Percentiles rank a stretch among this genome's conserved stretches.
Conservation (phyloP, 306 rosid species). For the Cercis canadensis region DNA sequence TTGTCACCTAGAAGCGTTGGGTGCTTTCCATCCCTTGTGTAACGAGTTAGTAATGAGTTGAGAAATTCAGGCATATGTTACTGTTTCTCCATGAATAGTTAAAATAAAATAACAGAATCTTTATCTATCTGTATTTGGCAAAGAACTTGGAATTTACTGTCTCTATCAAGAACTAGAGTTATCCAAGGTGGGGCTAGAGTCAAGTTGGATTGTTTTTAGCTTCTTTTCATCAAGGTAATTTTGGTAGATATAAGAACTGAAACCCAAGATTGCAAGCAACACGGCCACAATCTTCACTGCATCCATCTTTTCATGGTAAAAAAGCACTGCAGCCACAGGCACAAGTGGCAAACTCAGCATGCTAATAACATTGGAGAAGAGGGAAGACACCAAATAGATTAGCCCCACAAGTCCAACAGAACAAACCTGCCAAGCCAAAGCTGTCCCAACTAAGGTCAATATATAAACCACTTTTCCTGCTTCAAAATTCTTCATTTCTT, state of each 20-base stretch:
- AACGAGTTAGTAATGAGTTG: no score
- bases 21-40: no score
- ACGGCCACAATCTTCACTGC: conserved; percentile 62
- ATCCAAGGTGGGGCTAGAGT: not conserved
- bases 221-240: conserved; percentile 59
- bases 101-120: no score
- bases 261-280: conserved; percentile 69
- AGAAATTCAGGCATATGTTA: no score
- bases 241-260: conserved; percentile 59
- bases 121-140: not conserved
- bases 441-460: conserved; percentile 57
- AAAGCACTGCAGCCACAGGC: conserved; percentile 64
- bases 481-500: conserved; percentile 54
- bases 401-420: conserved; percentile 72
- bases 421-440: conserved; percentile 73
- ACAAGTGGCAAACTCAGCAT: conserved; percentile 69
- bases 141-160: not conserved
- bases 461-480: conserved; percentile 55
- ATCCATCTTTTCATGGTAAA: conserved; percentile 67
- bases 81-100: no score
- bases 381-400: conserved; percentile 66
- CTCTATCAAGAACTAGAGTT: not conserved
- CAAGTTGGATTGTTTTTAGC: conserved; percentile 26
- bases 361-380: conserved; percentile 79
- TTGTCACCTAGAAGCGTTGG: no score